Evolutionary conservation across 108 stramenopile species (phyloP), one percentile per base, ranked within the genome.

Genomic region (Cyclotella atomus): DNA sequence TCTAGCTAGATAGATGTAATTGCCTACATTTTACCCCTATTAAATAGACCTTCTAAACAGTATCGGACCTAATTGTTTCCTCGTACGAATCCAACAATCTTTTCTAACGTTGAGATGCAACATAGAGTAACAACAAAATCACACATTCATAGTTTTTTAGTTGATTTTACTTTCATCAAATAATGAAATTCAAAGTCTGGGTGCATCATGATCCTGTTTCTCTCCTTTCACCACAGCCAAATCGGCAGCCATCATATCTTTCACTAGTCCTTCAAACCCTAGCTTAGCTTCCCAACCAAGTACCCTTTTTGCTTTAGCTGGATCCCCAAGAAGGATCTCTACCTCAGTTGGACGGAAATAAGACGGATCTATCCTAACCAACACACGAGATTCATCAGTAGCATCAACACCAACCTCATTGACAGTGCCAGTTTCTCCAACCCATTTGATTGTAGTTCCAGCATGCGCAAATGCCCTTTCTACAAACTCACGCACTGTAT

Each of bases 301-400:
- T 57, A 88, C 85, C n/a, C 65, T 71, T 79, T 95, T 93, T 8
- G 98, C 98, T 84, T 99, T 99, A 71, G 88, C 83, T 29, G 97
- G 93, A 79, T 97, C 92, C 34, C 98, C 99, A 52, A 99, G 84
- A 36, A 99, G 86, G 19, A 99, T 84, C 8, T 99, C 99, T 12
- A 99, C 99, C 79, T 99, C 99, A 16, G 99, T 99, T 29, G 99
- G 99, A 53, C 99, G 97, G 93, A 97, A 99, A 84, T 99, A 99
- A 65, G 83, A 78, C 46, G 96, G 96, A 73, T 99, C 99, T 47
- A 99, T 90, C 57, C 83, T 82, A 50, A 99, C 97, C 20, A 99
- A 73, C 28, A 96, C 86, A 28, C 90, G 87, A 34, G 68, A 69
- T 72, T 93, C 88, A 77, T 98, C 90, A 44, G n/a, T 72, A 24